Percentiles rank a stretch among this genome's conserved stretches.
These are phyloP conservation scores for Lactifluus pinguis DNA, from an alignment of 768 basidiomycete species.

Conservation along the genomic window DNA sequence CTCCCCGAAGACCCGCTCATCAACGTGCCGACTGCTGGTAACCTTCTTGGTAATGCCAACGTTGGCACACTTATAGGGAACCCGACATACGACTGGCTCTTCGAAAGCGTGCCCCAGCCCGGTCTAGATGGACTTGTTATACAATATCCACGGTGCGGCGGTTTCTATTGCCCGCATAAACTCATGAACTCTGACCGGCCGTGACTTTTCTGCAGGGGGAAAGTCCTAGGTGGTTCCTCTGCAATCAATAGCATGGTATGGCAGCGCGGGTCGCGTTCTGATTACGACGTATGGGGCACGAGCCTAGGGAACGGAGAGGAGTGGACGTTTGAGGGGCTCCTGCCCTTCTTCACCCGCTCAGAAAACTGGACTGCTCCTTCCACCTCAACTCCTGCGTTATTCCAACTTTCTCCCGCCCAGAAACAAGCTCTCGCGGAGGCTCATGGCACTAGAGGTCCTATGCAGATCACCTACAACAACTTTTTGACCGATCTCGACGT, in stretches of 20 bases:
- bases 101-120: conserved; percentile 14
- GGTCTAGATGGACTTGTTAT: conserved; percentile 11
- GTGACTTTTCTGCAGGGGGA: conserved; percentile 1
- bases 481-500: conserved; percentile 15
- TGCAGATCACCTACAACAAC: conserved; percentile 17
- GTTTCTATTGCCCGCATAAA: background rate
- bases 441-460: conserved; percentile 6
- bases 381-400: conserved; percentile 4
- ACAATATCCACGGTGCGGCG: conserved; percentile 13
- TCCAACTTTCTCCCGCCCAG: conserved; percentile 3
- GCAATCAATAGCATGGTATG: conserved; percentile 19
- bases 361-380: conserved; percentile 15
- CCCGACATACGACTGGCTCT: conserved; percentile 17
- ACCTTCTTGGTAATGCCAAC: conserved; percentile 14
- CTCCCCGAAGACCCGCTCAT: conserved; percentile 16
- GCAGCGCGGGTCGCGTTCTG: conserved; percentile 15
- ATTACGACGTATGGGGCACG: conserved; percentile 17
- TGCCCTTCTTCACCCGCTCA: conserved; percentile 15
- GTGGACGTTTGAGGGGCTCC: conserved; percentile 13
- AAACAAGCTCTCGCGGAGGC: background rate
- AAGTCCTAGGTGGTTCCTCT: conserved; percentile 17
- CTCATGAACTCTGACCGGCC: background rate
- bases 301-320: conserved; percentile 12
- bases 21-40: conserved; percentile 16
- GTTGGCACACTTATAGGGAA: conserved; percentile 15